Evolutionary conservation across 768 basidiomycete genomes (phyloP), one percentile per base, ranked within the genome.

Genomic region (Podaxis sp.): DNA sequence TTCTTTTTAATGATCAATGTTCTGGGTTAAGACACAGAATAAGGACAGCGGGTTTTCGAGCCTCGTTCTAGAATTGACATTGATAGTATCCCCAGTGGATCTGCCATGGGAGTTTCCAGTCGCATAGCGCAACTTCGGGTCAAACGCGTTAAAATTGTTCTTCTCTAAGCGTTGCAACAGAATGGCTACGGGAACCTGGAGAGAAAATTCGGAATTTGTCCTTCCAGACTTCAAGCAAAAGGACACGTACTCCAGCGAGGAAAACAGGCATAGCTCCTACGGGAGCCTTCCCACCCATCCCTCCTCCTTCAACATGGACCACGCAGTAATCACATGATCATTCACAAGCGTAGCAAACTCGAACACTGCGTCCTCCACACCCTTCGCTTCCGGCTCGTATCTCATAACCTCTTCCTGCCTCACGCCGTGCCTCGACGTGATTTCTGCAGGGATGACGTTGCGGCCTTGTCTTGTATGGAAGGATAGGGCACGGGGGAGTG

Each of bases 311-410:
- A 89, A 82, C 84, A 88, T 86, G 57, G 83, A 80, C 17, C 90
- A 83, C 17, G 91, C 91, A 2, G 90, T 90, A 61, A 83, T 74
- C 65, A 95, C 71, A 71, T 94, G 86, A 73, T 93, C 91, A 73
- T 93, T 89, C 29, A 90, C 93, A 24, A 88, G 71, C 8, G 86
- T 87, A 37, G 93, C 93, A 73, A 94, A 87, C 68, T 93, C 91
- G 69, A 85, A 95, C 29, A 91, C 89, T 0, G 93, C 92, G 63
- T 92, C 88, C 54, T 85, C 85, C 15, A 94, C 77, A 1, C 85
- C 89, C 52, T 81, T 73, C 49, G 86, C 86, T 9, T 75, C 66
- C 13, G 76, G 74, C 5, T 86, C 86, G 36, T 76, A 75, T 52
- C 85, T 80, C 69, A 92, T 87, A 15, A 94, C 86, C 15, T 90